These are phyloP conservation scores for Grosmannia serpens DNA, from an alignment of 2,329 filamentous ascomycete species.

Conservation along the genomic window DNA sequence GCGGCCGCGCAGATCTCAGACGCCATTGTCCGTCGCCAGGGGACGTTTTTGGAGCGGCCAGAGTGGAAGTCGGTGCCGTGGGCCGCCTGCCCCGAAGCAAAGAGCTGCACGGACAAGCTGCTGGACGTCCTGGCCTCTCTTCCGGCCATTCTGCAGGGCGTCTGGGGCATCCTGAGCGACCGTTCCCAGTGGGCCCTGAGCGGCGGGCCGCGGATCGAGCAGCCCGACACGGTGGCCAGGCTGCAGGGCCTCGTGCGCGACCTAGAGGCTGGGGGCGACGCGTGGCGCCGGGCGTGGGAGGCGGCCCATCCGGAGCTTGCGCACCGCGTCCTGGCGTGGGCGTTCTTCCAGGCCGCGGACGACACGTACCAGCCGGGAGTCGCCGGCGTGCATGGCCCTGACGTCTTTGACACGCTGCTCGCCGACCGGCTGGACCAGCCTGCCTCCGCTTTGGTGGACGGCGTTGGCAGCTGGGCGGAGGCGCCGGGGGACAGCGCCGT, in stretches of 20 bases:
- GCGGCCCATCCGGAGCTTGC: constrained; percentile 2
- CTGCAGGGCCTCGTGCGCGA: constrained; percentile 6
- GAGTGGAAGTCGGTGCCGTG: constrained; percentile 16
- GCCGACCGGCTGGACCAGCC: not conserved
- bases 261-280: not conserved
- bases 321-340: constrained; percentile 9
- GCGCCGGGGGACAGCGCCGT: not conserved
- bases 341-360: constrained; percentile 6
- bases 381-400: constrained; percentile 8
- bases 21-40: constrained; percentile 13
- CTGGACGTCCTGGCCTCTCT: constrained; percentile 15
- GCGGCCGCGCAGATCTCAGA: constrained; percentile 11
- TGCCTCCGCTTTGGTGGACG: no score
- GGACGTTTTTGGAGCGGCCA: constrained; percentile 12
- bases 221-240: constrained; percentile 2
- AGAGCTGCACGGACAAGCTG: constrained; percentile 12
- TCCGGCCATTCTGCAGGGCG: constrained; percentile 12
- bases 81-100: constrained; percentile 9
- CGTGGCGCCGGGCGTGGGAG: constrained; percentile 11
- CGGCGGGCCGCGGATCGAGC: constrained; percentile 6
- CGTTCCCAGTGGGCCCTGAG: constrained; percentile 9
- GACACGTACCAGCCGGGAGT: constrained; percentile 12
- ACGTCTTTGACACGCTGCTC: constrained; percentile 7
- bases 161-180: constrained; percentile 7
- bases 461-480: not conserved